A percentile compares a stretch with the other conserved stretches of the same genome.
phyloP scores from a whole-genome alignment of 1,284 basidiomycete genomes.

The Ceratobasidium sp. region DNA sequence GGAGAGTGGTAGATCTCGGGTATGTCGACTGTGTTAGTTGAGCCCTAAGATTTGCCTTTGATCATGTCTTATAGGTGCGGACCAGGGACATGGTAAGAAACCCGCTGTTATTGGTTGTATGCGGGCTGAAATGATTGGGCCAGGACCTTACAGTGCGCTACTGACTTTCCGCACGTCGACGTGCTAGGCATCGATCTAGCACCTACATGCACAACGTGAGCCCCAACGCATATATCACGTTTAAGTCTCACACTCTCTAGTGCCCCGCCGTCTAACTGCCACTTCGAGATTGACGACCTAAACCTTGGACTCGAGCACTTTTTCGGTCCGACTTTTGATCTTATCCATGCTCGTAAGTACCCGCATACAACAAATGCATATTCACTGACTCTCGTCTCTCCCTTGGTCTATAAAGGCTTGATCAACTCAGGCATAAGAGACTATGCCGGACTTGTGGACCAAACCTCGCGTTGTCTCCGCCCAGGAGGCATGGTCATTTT shows the following conservation, averaged over 20 bases:
- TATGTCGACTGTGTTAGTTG: not conserved
- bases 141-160: conserved; percentile 79
- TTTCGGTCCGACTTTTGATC: conserved; percentile 72
- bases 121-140: conserved; percentile 11
- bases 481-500: conserved; percentile 74
- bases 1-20: conserved; percentile 73
- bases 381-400: too few relatives aligned
- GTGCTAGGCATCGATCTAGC: conserved; percentile 80
- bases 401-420: conserved; percentile 36
- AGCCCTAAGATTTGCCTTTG: too few relatives aligned
- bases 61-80: conserved; percentile 61
- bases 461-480: conserved; percentile 71
- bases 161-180: conserved; percentile 73
- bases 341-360: conserved; percentile 74
- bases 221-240: not conserved
- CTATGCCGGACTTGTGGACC: conserved; percentile 70
- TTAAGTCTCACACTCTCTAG: conserved; percentile 23
- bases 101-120: too few relatives aligned
- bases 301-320: conserved; percentile 84
- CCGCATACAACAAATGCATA: conserved; percentile 56
- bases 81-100: conserved; percentile 74
- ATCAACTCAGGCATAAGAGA: conserved; percentile 66
- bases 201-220: conserved; percentile 75
- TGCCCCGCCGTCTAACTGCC: conserved; percentile 34
- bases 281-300: conserved; percentile 80